Base-by-base conservation (phyloP, 495 filamentous ascomycete species). In the Pyronema omphalodes region DNA sequence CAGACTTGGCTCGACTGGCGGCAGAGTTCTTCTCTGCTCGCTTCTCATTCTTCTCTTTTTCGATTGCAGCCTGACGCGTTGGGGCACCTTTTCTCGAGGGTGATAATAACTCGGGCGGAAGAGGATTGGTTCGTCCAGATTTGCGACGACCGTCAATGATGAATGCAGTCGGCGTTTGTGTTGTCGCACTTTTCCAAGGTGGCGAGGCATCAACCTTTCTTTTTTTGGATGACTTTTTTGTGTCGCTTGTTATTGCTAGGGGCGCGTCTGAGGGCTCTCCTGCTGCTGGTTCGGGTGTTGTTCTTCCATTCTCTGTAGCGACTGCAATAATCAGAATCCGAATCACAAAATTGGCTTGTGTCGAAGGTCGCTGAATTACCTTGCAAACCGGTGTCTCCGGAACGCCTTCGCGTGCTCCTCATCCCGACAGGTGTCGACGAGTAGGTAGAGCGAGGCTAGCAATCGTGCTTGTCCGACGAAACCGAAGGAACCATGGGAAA, bases 121-220 rank as follows among this genome's bases (percentile, higher is more conserved):
- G 67, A 33, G 70, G 67, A 65, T 93, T 94, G 53, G 84, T 84
- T 57, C 88, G 74, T 37, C 84, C 84, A 7, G 88, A 94, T 67
- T 86, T 91, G 53, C 91, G 77, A 57, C 79, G 80, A 44, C 91
- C 91, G 69, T 86, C 81, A 19, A 81, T 79, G 19, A 81, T 68
- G 58, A 94, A 85, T 0, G 84, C 82, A 7, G 91, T 86, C 3
- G 91, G 91, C 0, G 89, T 93, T 43, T 93, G 85, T 23, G 79
- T 83, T 44, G 83, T 80, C 50, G 83, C 71, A 66, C 80, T 89
- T 71, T 91, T 96, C 91, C 91, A 98, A 19, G 91, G 91, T 54
- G 91, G 91, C 34, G 91, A 95, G 52, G 71, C 68, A 18, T 65
- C 73, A 41, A 83, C 69, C 63, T 79, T 80, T 61, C 81, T 73